A percentile compares a stretch with the other conserved stretches of the same genome.
phyloP scores from a whole-genome alignment of 306 rosid species.

The Malus sylvestris region DNA sequence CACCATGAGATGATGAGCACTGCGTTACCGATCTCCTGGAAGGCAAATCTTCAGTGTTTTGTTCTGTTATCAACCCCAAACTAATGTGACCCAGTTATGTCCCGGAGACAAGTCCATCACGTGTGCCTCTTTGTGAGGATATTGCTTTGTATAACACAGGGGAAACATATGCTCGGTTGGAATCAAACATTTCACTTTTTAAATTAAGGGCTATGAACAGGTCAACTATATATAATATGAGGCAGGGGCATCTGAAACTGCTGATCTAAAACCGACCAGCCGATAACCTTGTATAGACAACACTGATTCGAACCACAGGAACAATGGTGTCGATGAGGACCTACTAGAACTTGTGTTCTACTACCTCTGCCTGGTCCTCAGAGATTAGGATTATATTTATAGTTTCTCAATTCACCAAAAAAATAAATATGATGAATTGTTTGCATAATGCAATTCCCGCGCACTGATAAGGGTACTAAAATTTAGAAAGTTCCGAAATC shows the following conservation, averaged over 20 bases:
- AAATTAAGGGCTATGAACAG: background rate
- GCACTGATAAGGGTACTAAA: no score
- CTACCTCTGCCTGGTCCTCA: background rate
- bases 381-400: background rate
- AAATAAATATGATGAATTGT: no score
- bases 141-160: conserved; percentile 18
- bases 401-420: background rate
- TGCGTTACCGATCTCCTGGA: background rate
- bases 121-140: conserved; percentile 4
- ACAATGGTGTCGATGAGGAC: background rate
- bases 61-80: background rate
- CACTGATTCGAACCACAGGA: background rate
- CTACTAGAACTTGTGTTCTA: background rate
- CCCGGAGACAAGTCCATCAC: conserved; percentile 18
- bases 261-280: background rate
- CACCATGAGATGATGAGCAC: background rate
- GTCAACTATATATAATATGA: background rate
- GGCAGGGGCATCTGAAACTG: background rate
- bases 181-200: conserved; percentile 25
- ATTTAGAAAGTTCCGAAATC: no score
- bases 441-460: no score
- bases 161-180: conserved; percentile 49
- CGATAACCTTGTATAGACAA: background rate
- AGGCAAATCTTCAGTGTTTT: conserved; percentile 13
- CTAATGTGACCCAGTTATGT: conserved; percentile 10